Conservation (phyloP, 768 basidiomycete species). For the Suillus americanus region DNA sequence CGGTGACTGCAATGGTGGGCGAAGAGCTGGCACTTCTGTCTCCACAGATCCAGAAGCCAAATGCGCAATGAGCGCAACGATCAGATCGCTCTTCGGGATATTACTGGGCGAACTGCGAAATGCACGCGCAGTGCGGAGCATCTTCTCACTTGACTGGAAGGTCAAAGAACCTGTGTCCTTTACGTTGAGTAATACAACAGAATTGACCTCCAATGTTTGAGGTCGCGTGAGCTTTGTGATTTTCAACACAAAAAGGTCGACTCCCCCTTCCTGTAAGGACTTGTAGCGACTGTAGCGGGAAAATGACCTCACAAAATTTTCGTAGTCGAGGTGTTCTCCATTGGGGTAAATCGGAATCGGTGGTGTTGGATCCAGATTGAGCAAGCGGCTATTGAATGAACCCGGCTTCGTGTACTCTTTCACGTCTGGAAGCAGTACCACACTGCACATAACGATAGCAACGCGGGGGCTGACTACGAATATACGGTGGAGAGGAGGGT, state of each 20-base stretch:
- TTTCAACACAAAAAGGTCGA: constrained; percentile 29
- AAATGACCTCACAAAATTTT: too few relatives aligned
- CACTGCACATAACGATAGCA: constrained; percentile 29
- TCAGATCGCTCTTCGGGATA: background rate
- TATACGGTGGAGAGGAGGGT: constrained; percentile 26
- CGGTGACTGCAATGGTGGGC: too few relatives aligned
- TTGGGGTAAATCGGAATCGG: background rate
- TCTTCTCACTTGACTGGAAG: constrained; percentile 4
- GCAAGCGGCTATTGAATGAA: constrained; percentile 4
- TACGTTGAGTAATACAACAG: constrained; percentile 6
- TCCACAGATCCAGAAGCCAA: background rate
- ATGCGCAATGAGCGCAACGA: background rate
- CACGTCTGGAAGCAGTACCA: constrained; percentile 11
- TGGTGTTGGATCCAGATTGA: background rate
- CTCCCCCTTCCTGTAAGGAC: constrained; percentile 4
- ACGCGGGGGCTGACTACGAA: constrained; percentile 37
- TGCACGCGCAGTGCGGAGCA: constrained; percentile 6
- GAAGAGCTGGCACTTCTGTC: background rate
- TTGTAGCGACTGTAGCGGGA: too few relatives aligned
- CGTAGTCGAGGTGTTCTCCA: too few relatives aligned
- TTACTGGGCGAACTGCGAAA: constrained; percentile 8
- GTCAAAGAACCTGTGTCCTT: constrained; percentile 3
- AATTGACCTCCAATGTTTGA: constrained; percentile 9
- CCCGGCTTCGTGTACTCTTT: background rate
- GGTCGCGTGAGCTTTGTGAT: constrained; percentile 26